Base-by-base conservation (phyloP, 257 asterid species). In the Solanum clarkiae region DNA sequence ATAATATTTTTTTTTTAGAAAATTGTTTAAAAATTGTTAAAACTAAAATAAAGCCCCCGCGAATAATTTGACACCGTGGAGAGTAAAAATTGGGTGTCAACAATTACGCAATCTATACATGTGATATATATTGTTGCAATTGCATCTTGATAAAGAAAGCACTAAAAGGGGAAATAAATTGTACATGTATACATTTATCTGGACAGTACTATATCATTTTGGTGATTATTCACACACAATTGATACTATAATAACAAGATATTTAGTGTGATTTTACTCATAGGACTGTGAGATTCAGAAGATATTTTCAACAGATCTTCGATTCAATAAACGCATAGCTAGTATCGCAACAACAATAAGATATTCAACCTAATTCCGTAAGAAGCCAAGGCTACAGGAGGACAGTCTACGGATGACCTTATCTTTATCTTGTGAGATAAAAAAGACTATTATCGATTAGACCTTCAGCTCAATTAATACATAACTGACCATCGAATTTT, bases 231-330 rank as follows among this genome's bases (percentile, higher is more conserved):
- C 49, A 47, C 6, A 8, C 59, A 74, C 15, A 14, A 47, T 6
- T n/a, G 3, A 74, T 12, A 4, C 7, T 59, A 20, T 9, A 57
- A 9, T 1, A 9, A 59, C 4, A 20, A 20, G 10, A n/a, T 59
- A 59, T 20, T 59, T 1, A 0, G 3, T 57, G 24, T 0, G 9
- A 18, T 10, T 57, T 5, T 11, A 57, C 6, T 0, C 18, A 13
- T 57, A 8, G 2, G 20, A 1, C n/a, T 1, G 1, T 59, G 26
- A 57, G 7, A 59, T 9, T 20, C 3, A 20, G 3, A 20, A 13
- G 9, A 6, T 6, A 9, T 42, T 42, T 42, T 7, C 47, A 6
- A 44, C 1, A 8, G 10, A 44, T 7, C 8, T 7, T 57, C 2
- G 2, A 3, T 24, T 4, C 26, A 57, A 57, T 8, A 18, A 20